phyloP scores from a whole-genome alignment of 257 asterid genomes.

The Orobanche coerulescens region DNA sequence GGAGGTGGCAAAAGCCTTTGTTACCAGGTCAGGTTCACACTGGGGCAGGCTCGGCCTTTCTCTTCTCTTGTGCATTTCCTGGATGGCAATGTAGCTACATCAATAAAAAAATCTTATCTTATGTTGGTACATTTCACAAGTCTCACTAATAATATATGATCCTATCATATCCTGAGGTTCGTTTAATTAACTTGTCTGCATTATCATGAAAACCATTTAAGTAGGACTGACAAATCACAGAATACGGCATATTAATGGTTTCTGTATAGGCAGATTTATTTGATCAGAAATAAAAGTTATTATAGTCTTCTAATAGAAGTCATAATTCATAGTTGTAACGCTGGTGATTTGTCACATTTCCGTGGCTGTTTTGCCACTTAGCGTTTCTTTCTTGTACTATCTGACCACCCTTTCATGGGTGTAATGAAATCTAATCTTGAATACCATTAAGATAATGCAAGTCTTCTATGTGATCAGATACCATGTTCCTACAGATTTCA shows the following conservation, averaged over 20 bases:
- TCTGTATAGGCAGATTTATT: too few relatives aligned
- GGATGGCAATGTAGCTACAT: slow-evolving; percentile 12
- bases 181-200: slow-evolving; percentile 7
- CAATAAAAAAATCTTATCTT: not conserved
- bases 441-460: not conserved
- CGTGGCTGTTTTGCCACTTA: not conserved
- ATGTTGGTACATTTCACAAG: not conserved
- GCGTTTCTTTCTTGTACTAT: not conserved
- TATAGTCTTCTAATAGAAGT: not conserved
- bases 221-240: not conserved
- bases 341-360: not conserved
- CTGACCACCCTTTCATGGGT: not conserved
- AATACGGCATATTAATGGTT: not conserved
- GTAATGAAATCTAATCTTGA: not conserved
- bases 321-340: not conserved
- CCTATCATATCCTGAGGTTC: not conserved
- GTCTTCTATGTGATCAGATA: not conserved
- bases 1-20: slow-evolving; percentile 99
- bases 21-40: slow-evolving; percentile 67
- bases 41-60: slow-evolving; percentile 10
- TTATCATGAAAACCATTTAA: slow-evolving; percentile 4
- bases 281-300: too few relatives aligned
- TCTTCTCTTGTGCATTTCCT: slow-evolving; percentile 10
- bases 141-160: slow-evolving; percentile 14
- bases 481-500: not conserved